Base-by-base conservation (phyloP, 2,329 filamentous ascomycete genomes). In the Fusarium marasasianum region DNA sequence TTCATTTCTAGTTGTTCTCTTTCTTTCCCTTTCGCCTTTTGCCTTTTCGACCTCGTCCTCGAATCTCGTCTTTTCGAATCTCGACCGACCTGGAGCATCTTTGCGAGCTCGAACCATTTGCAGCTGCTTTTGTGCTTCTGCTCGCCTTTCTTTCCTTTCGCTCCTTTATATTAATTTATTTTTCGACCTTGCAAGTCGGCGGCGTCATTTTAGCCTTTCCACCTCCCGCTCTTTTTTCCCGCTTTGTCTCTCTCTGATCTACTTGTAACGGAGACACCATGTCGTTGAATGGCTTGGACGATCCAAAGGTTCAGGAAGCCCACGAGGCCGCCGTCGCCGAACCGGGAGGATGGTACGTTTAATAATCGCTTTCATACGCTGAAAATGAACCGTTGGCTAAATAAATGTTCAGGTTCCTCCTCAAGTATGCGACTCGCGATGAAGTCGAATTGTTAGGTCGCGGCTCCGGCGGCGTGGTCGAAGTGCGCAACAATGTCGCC, bases 221-320 rank as follows among this genome's bases (percentile, higher is more conserved):
- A 70, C 50, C 58, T 69, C 51, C 29, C 45, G 41, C 37, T 54
- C 53, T 43, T 38, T 63, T 57, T 38, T 43, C 41, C 41, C 47
- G 41, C 43, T 51, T 69, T 69, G 41, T 63, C 45, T 62, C 44
- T 66, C 54, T 45, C 48, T 58, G 58, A 75, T 62, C 63, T 65
- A 60, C 69, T 61, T 65, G 55, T 69, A 50, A 68, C 62, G 45
- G 66, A 77, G 67, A 82, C 82, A 77, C 63, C 71, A 98, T 98
- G 96, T 98, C 96, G 87, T 88, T 98, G 84, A 98, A 98, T 91
- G 96, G 96, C 75, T 88, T 98, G 84, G 95, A 98, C 86, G 89
- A 91, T 85, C 86, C 89, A 77, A 89, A 91, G 81, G 89, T 99
- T 84, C 90, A 91, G 84, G 94, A 97, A 85, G 95, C 95, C 79